Conservation (phyloP, 1,284 basidiomycete genomes). For the Ceratobasidium theobromae region DNA sequence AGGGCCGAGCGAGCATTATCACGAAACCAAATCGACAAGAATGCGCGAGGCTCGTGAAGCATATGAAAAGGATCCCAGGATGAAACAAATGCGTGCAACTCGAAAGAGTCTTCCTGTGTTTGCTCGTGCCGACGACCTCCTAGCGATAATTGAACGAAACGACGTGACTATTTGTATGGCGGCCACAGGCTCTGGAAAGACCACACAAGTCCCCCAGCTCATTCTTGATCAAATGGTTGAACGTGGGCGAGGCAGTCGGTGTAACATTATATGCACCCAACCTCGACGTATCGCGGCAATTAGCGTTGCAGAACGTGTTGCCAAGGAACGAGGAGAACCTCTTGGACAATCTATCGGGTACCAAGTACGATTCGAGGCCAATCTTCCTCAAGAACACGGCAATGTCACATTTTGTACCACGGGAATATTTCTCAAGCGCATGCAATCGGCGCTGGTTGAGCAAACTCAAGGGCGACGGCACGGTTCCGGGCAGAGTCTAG, state of each 20-base stretch:
- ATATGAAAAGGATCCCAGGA: slow-evolving; percentile 64
- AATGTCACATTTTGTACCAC: slow-evolving; percentile 93
- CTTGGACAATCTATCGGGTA: slow-evolving; percentile 83
- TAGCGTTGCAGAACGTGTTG: slow-evolving; percentile 89
- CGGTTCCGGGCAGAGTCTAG: slow-evolving; percentile 52
- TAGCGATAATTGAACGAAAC: slow-evolving; percentile 73
- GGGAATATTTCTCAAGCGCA: slow-evolving; percentile 84
- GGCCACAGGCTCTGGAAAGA: slow-evolving; percentile 94
- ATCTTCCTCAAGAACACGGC: slow-evolving; percentile 79
- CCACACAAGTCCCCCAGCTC: slow-evolving; percentile 93
- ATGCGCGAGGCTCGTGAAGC: slow-evolving; percentile 58
- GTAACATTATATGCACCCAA: slow-evolving; percentile 94
- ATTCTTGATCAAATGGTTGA: slow-evolving; percentile 86
- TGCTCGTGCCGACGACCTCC: slow-evolving; percentile 62
- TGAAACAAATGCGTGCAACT: slow-evolving; percentile 68
- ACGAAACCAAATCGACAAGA: slow-evolving; percentile 59
- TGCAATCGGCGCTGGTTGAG: slow-evolving; percentile 74
- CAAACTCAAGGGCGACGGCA: slow-evolving; percentile 40
- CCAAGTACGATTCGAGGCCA: slow-evolving; percentile 89
- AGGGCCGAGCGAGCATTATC: slow-evolving; percentile 41
- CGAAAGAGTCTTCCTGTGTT: slow-evolving; percentile 75
- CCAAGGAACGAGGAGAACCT: slow-evolving; percentile 81
- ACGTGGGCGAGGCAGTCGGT: slow-evolving; percentile 74
- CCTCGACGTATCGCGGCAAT: slow-evolving; percentile 91
- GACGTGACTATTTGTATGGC: slow-evolving; percentile 94